Base-by-base conservation (phyloP, 495 filamentous ascomycete species). In the Neurospora sp. region DNA sequence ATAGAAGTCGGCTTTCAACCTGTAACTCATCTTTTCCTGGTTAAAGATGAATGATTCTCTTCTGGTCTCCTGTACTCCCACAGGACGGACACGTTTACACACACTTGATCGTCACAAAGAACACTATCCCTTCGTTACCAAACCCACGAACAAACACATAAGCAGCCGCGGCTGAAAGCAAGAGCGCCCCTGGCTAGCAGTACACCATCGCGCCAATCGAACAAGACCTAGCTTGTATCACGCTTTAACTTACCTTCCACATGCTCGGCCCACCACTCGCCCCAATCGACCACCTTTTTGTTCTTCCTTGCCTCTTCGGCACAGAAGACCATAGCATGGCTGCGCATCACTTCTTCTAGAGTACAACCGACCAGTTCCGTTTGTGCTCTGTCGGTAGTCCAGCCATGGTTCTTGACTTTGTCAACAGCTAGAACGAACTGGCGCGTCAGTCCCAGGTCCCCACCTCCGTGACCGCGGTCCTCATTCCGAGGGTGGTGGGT, bases 281-380 rank as follows among this genome's bases (percentile, higher is more conserved):
- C 80, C 93, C 94, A 98, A 73, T 89, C 87, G 0, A 98, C 82
- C 39, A 95, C 90, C 78, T 86, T 90, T 77, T 87, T 87, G 69
- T 87, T 85, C 39, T 80, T 83, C 72, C 96, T 86, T 18, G 95
- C 93, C 77, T 97, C 91, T 82, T 98, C 96, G 0, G 95, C 95
- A 44, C 93, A 94, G 84, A 97, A 98, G 2, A 98, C 96, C 83
- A 96, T 89, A 1, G 92, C 95, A 84, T 98, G 96, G 76, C 93
- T 97, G 41, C 91, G 86, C 18, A 99, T 88, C 8, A 90, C 88
- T 77, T 98, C 96, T 72, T 96, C 93, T 3, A 96, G 79, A 0
- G 89, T 92, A 82, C 93, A 96, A 2, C 93, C 93, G 7, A 98
- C 84, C 78, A 91, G 88, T 75, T 87, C 83, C 70, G 80, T 85